Conservation (phyloP, 2,329 filamentous ascomycete genomes). For the Alternaria solani region DNA sequence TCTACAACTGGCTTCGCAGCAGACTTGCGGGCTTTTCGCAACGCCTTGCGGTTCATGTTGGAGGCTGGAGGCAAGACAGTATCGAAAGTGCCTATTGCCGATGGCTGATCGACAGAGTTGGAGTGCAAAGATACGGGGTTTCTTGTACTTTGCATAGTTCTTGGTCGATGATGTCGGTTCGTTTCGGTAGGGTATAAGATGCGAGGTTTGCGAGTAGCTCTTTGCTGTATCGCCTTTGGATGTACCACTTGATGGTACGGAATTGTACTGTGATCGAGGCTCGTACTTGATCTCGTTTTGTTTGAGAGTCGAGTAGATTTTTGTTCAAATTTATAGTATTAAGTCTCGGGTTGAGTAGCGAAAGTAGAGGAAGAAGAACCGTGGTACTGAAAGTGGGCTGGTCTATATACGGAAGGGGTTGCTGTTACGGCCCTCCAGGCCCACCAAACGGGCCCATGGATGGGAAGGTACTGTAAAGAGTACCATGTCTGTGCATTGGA, state of each 20-base stretch:
- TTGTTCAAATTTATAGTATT: too few relatives aligned
- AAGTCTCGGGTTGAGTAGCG: not conserved
- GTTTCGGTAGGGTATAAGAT: not conserved
- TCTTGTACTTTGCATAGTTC: not conserved
- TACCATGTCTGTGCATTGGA: not conserved
- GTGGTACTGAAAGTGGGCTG: not conserved
- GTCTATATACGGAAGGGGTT: not conserved
- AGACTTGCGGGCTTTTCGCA: conserved; percentile 1
- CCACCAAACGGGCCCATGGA: not conserved
- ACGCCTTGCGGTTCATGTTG: not conserved
- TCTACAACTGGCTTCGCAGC: not conserved
- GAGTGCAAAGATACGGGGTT: not conserved
- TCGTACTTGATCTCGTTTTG: not conserved
- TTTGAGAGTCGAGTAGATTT: not conserved
- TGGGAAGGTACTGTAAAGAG: not conserved
- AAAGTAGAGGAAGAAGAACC: not conserved
- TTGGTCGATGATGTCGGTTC: not conserved
- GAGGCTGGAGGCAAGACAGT: not conserved
- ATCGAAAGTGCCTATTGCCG: not conserved
- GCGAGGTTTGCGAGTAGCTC: not conserved
- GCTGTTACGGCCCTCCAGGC: not conserved
- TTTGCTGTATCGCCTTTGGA: not conserved
- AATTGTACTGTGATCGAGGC: not conserved
- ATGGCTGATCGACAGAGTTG: not conserved
- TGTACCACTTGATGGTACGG: not conserved